Conservation (phyloP, 768 basidiomycete genomes). For the Xerocomellus intermedius region DNA sequence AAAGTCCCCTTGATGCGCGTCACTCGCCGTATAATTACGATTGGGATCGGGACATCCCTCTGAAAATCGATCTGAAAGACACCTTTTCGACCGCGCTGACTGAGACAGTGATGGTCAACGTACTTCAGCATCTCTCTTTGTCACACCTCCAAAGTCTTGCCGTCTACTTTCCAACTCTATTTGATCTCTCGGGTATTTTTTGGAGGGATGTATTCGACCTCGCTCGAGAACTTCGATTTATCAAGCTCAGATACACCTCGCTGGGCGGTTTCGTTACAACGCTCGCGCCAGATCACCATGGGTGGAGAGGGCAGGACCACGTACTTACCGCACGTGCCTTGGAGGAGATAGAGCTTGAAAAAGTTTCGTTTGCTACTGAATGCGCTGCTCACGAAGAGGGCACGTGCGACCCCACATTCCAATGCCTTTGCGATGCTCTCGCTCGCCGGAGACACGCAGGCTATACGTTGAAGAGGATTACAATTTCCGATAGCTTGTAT, state of each 20-base stretch:
- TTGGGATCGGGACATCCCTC: not conserved
- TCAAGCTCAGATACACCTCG: not conserved
- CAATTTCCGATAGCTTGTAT: not conserved
- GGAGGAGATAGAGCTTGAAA: conserved; percentile 1
- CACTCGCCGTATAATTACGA: not conserved
- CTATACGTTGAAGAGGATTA: not conserved
- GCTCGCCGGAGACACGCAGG: not conserved
- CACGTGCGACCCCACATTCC: not conserved
- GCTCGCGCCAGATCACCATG: conserved; percentile 1
- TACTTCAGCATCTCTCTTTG: not conserved
- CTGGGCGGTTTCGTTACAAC: not conserved
- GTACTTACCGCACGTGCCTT: not conserved
- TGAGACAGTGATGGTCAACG: not conserved
- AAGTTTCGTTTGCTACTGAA: not conserved
- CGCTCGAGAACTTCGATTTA: not conserved
- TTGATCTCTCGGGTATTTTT: not conserved
- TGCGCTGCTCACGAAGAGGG: not conserved
- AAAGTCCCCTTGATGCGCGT: too few relatives aligned
- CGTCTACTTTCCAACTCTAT: not conserved
- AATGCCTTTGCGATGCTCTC: not conserved
- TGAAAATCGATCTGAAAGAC: not conserved
- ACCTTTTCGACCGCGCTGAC: not conserved
- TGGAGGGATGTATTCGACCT: not conserved
- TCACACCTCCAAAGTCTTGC: not conserved
- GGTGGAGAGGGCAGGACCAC: not conserved